These are phyloP conservation scores for Gossypium bickii DNA, from an alignment of 345 rosid species.

Conservation along the genomic window DNA sequence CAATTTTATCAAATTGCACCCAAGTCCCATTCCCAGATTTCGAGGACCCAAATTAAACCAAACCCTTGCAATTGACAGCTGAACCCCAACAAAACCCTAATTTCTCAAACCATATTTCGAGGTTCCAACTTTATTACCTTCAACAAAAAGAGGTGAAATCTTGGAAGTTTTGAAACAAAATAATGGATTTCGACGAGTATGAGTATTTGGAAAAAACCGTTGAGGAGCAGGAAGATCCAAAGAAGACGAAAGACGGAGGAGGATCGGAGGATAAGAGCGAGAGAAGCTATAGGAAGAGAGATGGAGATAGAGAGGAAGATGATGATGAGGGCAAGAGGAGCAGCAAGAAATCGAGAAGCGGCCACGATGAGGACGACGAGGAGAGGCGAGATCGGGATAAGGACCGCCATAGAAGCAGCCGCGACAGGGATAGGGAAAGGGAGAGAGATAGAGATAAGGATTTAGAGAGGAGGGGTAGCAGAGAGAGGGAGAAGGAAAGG, in stretches of 20 bases:
- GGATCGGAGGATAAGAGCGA: slow-evolving; percentile 50
- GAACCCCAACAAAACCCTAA: slow-evolving; percentile 22
- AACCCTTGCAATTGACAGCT: not conserved
- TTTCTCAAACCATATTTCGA: slow-evolving; percentile 1
- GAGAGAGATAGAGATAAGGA: slow-evolving; percentile 39
- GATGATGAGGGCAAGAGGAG: slow-evolving; percentile 42
- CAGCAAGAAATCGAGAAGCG: slow-evolving; percentile 57
- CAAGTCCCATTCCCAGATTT: not conserved
- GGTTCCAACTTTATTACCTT: slow-evolving; percentile 23
- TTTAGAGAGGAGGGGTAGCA: slow-evolving; percentile 33
- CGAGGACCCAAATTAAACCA: not conserved
- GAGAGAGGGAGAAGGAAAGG: slow-evolving; percentile 30
- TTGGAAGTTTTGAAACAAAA: not conserved
- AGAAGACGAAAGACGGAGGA: slow-evolving; percentile 42
- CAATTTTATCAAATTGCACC: not conserved
- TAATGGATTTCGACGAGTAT: slow-evolving; percentile 89
- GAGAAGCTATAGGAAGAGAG: slow-evolving; percentile 68
- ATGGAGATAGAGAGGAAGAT: slow-evolving; percentile 39
- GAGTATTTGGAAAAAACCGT: slow-evolving; percentile 92
- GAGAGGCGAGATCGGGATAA: slow-evolving; percentile 42
- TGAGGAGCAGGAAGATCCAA: slow-evolving; percentile 46
- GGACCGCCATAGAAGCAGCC: slow-evolving; percentile 47
- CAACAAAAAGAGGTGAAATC: slow-evolving; percentile 16
- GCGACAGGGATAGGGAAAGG: slow-evolving; percentile 32
- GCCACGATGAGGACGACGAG: slow-evolving; percentile 55